These are phyloP conservation scores for Logfia minima DNA, from an alignment of 129 eudicot species.

Conservation along the genomic window DNA sequence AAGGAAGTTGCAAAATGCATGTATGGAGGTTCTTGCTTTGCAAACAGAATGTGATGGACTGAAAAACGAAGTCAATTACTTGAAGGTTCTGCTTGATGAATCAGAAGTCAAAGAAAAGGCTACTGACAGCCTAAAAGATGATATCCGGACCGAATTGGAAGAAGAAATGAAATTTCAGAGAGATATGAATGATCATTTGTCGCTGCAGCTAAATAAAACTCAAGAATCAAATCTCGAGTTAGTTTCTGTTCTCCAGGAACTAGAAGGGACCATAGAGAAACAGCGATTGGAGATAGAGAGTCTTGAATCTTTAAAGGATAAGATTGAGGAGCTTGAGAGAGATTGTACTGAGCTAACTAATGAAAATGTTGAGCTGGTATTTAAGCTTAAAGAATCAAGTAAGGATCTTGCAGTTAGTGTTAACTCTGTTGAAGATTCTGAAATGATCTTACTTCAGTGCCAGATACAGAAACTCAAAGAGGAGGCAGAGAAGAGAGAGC, in stretches of 20 bases:
- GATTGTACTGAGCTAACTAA: slow-evolving; percentile 62
- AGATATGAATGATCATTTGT: slow-evolving; percentile 49
- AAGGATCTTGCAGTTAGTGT: slow-evolving; percentile 22
- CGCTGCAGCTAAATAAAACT: slow-evolving; percentile 62
- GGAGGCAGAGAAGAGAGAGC: slow-evolving; percentile 44
- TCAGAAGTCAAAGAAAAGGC: slow-evolving; percentile 44
- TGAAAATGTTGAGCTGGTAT: slow-evolving; percentile 57
- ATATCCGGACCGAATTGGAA: slow-evolving; percentile 52
- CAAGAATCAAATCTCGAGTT: slow-evolving; percentile 81
- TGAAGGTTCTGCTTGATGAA: slow-evolving; percentile 48
- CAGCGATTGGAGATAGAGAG: slow-evolving; percentile 58
- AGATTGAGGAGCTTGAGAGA: slow-evolving; percentile 56
- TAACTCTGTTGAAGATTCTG: slow-evolving; percentile 31
- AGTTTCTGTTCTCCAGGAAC: slow-evolving; percentile 68
- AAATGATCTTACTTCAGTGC: slow-evolving; percentile 31
- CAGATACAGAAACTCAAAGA: slow-evolving; percentile 44
- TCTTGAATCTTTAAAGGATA: slow-evolving; percentile 38
- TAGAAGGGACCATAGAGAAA: slow-evolving; percentile 67
- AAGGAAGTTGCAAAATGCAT: slow-evolving; percentile 40
- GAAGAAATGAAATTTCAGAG: slow-evolving; percentile 57
- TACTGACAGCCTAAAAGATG: slow-evolving; percentile 36
- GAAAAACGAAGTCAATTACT: slow-evolving; percentile 51
- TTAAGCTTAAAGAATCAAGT: slow-evolving; percentile 45
- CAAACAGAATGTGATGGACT: slow-evolving; percentile 52
- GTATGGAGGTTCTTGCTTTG: slow-evolving; percentile 54